These are phyloP conservation scores for Fusarium nurragi DNA, from an alignment of 2,329 filamentous ascomycete species.

Conservation along the genomic window DNA sequence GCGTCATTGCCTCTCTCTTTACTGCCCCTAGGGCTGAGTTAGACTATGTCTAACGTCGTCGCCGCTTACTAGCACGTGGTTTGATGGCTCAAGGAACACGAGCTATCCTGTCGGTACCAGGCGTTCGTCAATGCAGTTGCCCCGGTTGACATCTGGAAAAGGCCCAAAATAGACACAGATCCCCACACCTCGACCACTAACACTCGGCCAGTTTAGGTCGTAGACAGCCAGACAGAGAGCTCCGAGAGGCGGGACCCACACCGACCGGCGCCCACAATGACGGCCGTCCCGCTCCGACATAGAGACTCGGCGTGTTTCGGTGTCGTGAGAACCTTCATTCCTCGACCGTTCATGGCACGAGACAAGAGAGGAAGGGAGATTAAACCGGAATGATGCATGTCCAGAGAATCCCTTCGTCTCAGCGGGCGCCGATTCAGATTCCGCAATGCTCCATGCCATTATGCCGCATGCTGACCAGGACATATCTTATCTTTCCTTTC, in stretches of 20 bases:
- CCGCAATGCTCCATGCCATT: background rate
- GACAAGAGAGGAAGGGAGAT: background rate
- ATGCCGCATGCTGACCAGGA: constrained; percentile 9
- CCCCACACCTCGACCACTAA: constrained; percentile 35
- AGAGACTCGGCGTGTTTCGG: constrained; percentile 30
- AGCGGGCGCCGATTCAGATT: background rate
- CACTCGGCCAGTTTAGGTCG: background rate
- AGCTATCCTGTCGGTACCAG: constrained; percentile 22
- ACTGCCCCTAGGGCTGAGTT: constrained; percentile 30
- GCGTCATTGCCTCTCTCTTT: constrained; percentile 13
- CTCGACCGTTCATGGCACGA: constrained; percentile 7
- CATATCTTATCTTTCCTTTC: background rate
- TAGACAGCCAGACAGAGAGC: constrained; percentile 12
- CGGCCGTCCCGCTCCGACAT: constrained; percentile 33
- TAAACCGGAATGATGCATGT: background rate
- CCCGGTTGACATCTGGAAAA: constrained; percentile 35
- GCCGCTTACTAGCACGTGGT: constrained; percentile 33
- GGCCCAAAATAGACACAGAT: constrained; percentile 38
- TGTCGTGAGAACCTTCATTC: constrained; percentile 10
- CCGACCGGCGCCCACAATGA: constrained; percentile 31
- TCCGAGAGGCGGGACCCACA: constrained; percentile 36
- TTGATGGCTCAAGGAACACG: constrained; percentile 34
- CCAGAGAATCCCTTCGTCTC: background rate
- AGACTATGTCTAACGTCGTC: constrained; percentile 19
- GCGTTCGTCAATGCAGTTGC: constrained; percentile 26